Base-by-base conservation (phyloP, 805 yeast species). In the Blastobotrys terrestris region DNA sequence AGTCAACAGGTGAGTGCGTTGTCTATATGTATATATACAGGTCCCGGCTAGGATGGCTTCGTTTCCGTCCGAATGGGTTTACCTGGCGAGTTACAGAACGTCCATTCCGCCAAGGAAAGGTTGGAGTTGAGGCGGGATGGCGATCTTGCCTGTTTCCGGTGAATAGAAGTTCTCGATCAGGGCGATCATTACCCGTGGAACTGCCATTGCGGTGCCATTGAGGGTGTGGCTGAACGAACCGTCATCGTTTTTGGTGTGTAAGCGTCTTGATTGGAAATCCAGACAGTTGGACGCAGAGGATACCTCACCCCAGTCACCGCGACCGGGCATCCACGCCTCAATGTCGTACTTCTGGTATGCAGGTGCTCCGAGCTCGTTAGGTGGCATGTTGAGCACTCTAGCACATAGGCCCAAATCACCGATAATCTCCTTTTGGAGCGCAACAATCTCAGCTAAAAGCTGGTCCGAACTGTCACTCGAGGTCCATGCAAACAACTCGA, bases 251-350 rank as follows among this genome's bases (percentile, higher is more conserved):
- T 78, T 79, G 3, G 95, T 85, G 41, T 84, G 83, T 60, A 94
- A 74, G 62, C 98, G 77, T 67, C 96, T 77, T 5, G 95, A 72
- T 70, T 94, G 99, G 67, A 80, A 94, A 59, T 91, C 97, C 2
- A 89, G 79, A 67, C 99, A 94, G 65, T 91, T 92, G 1, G 97
- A 90, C 1, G 95, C 77, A 26, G 96, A 87, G 1, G 95, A 83
- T 31, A 94, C 75, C 66, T 94, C 99, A 2, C 99, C 99, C 88
- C 95, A 92, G 1, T 72, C 67, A 0, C 88, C 91, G 61, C 97
- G 79, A 1, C 98, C 97, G 0, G 98, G 98, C 98, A 94, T 92
- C 90, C 96, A 88, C 0, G 91, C 96, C 69, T 94, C 99, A 53
- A 91, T 87, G 61, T 94, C 99, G 65, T 83, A 88, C 66, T 94